These are phyloP conservation scores for Fusarium falciforme DNA, from an alignment of 2,329 filamentous ascomycete species.

Conservation along the genomic window DNA sequence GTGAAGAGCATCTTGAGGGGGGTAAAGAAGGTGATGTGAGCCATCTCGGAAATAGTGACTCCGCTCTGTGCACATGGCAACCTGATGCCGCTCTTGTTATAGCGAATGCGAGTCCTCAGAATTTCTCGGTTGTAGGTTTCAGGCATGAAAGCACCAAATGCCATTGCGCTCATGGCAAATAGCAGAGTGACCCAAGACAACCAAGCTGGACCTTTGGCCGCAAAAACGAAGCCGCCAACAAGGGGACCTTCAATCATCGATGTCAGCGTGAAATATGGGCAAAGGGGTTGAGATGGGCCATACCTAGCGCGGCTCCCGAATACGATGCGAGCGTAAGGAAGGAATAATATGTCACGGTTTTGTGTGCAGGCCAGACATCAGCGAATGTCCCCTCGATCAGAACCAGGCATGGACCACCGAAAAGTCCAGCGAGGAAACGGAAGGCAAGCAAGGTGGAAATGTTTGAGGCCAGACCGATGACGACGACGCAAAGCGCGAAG, in stretches of 20 bases:
- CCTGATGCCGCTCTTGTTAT: constrained; percentile 8
- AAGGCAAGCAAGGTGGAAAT: constrained; percentile 14
- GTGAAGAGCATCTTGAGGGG: constrained; percentile 14
- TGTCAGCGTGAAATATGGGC: neutral
- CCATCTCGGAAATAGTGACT: constrained; percentile 3
- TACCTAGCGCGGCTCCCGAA: constrained; percentile 11
- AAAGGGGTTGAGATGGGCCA: neutral
- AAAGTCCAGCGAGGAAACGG: constrained; percentile 9
- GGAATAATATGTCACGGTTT: constrained; percentile 16
- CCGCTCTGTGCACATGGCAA: constrained; percentile 12
- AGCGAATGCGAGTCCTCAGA: constrained; percentile 12
- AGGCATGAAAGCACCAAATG: constrained; percentile 12
- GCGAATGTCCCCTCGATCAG: constrained; percentile 15
- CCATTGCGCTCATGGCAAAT: constrained; percentile 7
- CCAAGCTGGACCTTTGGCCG: constrained; percentile 12
- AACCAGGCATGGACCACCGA: constrained; percentile 8
- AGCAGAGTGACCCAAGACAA: constrained; percentile 13
- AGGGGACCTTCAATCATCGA: neutral
- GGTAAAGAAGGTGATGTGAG: constrained; percentile 7
- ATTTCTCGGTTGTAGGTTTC: constrained; percentile 16
- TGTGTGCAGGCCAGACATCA: constrained; percentile 10
- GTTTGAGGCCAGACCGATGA: constrained; percentile 11
- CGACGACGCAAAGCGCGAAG: constrained; percentile 13
- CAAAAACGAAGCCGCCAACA: constrained; percentile 9
- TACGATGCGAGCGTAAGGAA: constrained; percentile 12